phyloP scores from a whole-genome alignment of 1,284 basidiomycete species.

The Rhodotorula sp. region DNA sequence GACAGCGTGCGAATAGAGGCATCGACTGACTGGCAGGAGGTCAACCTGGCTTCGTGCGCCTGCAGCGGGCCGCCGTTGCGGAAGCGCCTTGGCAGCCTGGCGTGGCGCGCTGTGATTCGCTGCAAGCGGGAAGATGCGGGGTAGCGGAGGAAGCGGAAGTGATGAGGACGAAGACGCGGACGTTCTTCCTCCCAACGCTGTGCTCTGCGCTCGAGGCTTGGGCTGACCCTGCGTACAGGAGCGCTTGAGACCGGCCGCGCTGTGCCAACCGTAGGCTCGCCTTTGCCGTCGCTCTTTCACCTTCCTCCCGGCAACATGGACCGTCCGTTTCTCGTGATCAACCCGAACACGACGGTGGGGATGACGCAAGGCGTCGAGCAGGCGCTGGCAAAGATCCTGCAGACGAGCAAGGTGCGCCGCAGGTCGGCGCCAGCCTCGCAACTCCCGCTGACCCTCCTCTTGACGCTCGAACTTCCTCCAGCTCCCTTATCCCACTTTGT shows the following conservation, averaged over 20 bases:
- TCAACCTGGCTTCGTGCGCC: background rate
- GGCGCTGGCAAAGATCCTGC: slow-evolving; percentile 2
- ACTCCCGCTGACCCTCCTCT: background rate
- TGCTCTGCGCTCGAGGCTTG: background rate
- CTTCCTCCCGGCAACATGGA: background rate
- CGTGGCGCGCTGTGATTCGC: no score
- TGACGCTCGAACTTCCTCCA: background rate
- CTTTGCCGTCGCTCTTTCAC: no score
- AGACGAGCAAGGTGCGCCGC: slow-evolving; percentile 10
- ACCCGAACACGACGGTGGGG: slow-evolving; percentile 57
- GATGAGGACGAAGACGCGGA: no score
- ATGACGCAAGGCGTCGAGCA: slow-evolving; percentile 50
- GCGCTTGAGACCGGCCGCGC: background rate
- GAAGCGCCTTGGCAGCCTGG: no score
- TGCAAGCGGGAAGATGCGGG: background rate
- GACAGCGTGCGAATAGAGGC: no score
- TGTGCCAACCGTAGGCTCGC: no score
- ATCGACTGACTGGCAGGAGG: no score
- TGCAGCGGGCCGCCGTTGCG: background rate
- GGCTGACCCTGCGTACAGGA: background rate
- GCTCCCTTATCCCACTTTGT: slow-evolving; percentile 45
- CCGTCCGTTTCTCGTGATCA: slow-evolving; percentile 55
- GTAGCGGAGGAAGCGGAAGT: background rate
- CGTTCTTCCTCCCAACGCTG: background rate
- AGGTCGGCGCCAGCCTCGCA: no score